A percentile compares a stretch with the other conserved stretches of the same genome.
phyloP scores from a whole-genome alignment of 2,329 filamentous ascomycete genomes.

The Rhynchosporium graminicola region DNA sequence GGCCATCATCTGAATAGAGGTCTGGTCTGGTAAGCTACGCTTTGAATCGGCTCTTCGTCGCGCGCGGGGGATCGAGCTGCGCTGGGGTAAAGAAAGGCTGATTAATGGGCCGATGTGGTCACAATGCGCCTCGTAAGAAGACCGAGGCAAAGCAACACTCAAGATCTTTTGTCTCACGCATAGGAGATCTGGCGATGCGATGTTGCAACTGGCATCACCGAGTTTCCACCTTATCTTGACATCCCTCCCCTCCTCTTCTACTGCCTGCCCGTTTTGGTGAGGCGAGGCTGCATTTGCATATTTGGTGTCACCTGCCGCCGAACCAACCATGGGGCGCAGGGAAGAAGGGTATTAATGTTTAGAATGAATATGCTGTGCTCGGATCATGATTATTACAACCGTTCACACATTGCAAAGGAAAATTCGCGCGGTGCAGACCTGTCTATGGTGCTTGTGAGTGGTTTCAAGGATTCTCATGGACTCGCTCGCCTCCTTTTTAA shows the following conservation, averaged over 20 bases:
- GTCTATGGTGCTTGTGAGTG: too few species aligned
- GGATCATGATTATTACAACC: too few species aligned
- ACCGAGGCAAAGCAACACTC: neutral
- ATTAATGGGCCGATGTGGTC: neutral
- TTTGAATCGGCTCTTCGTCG: conserved; percentile 3
- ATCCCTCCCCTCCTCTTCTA: neutral
- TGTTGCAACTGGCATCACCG: neutral
- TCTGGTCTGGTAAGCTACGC: neutral
- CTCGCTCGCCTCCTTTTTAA: too few species aligned
- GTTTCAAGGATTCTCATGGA: too few species aligned
- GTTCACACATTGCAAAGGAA: too few species aligned
- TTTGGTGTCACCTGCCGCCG: conserved; percentile 22
- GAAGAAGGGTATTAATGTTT: neutral
- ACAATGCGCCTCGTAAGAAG: neutral
- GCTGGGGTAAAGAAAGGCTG: neutral
- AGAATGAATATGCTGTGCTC: too few species aligned
- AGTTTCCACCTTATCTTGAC: conserved; percentile 10
- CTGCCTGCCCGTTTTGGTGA: conserved; percentile 17
- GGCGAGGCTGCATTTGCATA: conserved; percentile 14
- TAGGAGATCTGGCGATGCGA: neutral
- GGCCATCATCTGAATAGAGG: neutral
- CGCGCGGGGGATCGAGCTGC: neutral
- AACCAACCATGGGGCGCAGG: neutral
- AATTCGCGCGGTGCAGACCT: too few species aligned
- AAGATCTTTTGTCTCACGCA: neutral